Conservation (phyloP, 2,329 filamentous ascomycete species). For the Ophiostoma triangulosporum region DNA sequence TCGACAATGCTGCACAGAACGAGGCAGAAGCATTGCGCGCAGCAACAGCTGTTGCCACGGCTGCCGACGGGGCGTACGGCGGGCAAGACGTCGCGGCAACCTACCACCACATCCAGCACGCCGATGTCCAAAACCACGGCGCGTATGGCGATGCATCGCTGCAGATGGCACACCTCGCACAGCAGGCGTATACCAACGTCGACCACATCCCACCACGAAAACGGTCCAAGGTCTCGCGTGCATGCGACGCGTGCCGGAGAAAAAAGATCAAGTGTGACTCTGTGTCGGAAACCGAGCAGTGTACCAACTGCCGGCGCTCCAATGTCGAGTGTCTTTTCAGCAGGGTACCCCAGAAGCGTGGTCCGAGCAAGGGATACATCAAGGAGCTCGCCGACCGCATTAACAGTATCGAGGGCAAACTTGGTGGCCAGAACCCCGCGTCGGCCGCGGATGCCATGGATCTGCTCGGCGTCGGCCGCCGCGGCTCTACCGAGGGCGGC, state of each 20-base stretch:
- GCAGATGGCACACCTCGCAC: slow-evolving; percentile 27
- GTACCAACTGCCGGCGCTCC: slow-evolving; percentile 68
- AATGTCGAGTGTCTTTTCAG: slow-evolving; percentile 73
- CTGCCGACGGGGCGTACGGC: slow-evolving; percentile 1
- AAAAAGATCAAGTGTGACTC: slow-evolving; percentile 89
- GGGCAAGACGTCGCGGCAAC: slow-evolving; percentile 1
- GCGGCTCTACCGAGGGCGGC: slow-evolving; percentile 31
- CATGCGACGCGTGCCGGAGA: slow-evolving; percentile 77
- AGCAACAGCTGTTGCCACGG: slow-evolving; percentile 3
- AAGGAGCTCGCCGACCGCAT: slow-evolving; percentile 82
- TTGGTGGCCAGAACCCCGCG: slow-evolving; percentile 34
- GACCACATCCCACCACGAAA: slow-evolving; percentile 58
- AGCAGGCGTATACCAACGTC: slow-evolving; percentile 28
- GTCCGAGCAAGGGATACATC: slow-evolving; percentile 89
- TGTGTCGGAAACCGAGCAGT: slow-evolving; percentile 58
- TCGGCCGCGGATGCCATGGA: slow-evolving; percentile 22
- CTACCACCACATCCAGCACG: slow-evolving; percentile 12
- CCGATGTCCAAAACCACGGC: slow-evolving; percentile 14
- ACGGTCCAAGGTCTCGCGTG: slow-evolving; percentile 73
- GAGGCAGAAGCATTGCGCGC: slow-evolving; percentile 4
- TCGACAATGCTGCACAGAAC: slow-evolving; percentile 8
- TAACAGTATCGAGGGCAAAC: slow-evolving; percentile 67
- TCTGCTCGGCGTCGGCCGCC: slow-evolving; percentile 19
- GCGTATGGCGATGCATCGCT: slow-evolving; percentile 16
- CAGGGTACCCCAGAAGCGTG: slow-evolving; percentile 74